Evolutionary conservation across 192 early-diverging fungal species (phyloP), one percentile per base, ranked within the genome.

Genomic region (Linnemannia exigua): DNA sequence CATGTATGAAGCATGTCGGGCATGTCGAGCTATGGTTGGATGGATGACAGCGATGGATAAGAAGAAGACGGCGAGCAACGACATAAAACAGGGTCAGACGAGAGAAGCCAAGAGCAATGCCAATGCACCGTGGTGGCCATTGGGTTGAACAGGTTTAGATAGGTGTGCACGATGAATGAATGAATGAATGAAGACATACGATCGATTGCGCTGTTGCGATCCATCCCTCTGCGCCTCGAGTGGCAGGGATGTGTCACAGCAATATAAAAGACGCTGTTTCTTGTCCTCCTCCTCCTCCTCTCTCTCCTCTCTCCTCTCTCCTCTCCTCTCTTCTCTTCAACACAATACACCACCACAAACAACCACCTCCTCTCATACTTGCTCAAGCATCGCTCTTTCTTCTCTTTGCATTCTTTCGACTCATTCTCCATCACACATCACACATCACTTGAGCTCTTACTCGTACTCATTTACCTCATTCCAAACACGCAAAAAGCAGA

Each of bases 231-330:
- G n/a, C n/a, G n/a, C n/a, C n/a, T n/a, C 5, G n/a, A 25, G 54
- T n/a, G n/a, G n/a, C n/a, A 25, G 54, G 20, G 52, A n/a, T n/a
- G n/a, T n/a, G n/a, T n/a, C n/a, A n/a, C n/a, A n/a, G n/a, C n/a
- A n/a, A n/a, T 25, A 25, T 54, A 22, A 2, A 7, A 6, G 19
- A 9, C 52, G 5, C 11, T 28, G 9, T 28, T 48, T 38, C 22
- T 44, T 67, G 3, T 50, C 67, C 41, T 69, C 25, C 51, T 31
- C 8, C 17, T 69, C 52, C 46, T 68, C n/a, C 47, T 38, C n/a
- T 20, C n/a, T 67, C 28, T 75, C 52, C 61, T 46, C 58, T 47
- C 8, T 61, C n/a, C 37, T 74, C 47, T 38, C 48, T 70, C 58
- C 37, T 37, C 36, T 51, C 67, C 14, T 54, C 28, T 38, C 63